These are phyloP conservation scores for Botrytis hyacinthi DNA, from an alignment of 2,329 filamentous ascomycete species.

Conservation along the genomic window DNA sequence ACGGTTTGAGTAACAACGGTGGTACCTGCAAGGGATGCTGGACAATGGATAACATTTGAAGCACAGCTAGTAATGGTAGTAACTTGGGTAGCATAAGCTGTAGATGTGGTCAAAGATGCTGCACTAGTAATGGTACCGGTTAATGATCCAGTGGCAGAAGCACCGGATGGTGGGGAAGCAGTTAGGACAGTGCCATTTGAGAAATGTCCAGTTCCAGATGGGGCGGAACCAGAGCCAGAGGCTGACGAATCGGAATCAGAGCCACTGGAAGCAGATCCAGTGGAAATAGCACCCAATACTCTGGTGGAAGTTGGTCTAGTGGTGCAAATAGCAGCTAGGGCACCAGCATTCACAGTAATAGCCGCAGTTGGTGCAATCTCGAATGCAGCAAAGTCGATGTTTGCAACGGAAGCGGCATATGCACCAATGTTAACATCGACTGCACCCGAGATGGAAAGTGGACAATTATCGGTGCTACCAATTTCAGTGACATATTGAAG, in stretches of 20 bases:
- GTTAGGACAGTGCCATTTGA: not conserved
- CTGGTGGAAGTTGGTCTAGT: not conserved
- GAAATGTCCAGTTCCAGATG: not conserved
- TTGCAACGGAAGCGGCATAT: slow-evolving; percentile 27
- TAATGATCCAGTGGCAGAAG: not conserved
- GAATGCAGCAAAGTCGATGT: slow-evolving; percentile 28
- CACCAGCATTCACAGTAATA: slow-evolving; percentile 24
- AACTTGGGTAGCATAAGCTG: slow-evolving; percentile 24
- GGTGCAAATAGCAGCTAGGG: slow-evolving; percentile 1
- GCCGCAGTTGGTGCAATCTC: slow-evolving; percentile 23
- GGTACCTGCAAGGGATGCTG: slow-evolving; percentile 18
- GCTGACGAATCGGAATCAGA: not conserved
- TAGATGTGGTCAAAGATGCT: slow-evolving; percentile 25
- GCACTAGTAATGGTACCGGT: slow-evolving; percentile 23
- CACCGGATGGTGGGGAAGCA: not conserved
- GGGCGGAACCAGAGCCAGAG: not conserved
- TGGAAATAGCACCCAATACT: not conserved
- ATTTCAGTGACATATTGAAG: slow-evolving; percentile 30
- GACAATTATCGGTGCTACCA: slow-evolving; percentile 21
- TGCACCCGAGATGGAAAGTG: slow-evolving; percentile 24
- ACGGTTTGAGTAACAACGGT: slow-evolving; percentile 25
- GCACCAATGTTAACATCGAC: slow-evolving; percentile 30
- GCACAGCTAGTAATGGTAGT: slow-evolving; percentile 27
- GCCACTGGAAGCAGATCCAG: not conserved
- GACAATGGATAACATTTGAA: slow-evolving; percentile 26